Base-by-base conservation (phyloP, 257 asterid genomes). In the Cordia subcordata region DNA sequence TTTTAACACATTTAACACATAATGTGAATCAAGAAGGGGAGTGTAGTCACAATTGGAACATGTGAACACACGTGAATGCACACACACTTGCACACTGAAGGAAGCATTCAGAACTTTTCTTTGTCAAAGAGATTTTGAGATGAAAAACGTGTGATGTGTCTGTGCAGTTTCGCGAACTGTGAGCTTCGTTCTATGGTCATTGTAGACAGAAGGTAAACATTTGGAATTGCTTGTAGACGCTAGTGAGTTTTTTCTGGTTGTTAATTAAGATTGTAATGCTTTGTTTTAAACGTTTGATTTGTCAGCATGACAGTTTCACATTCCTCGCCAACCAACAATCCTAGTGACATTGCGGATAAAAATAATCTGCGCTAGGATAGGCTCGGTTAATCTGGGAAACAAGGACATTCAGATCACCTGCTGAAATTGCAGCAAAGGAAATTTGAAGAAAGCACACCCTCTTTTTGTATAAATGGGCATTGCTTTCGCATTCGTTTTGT, bases 161-260 rank as follows among this genome's bases (percentile, higher is more conserved):
- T 16, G 44, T 79, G 83, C 82, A 90, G 97, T 54, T 90, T 85
- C 40, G 88, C 88, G 0, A 90, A 87, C 72, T 90, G 96, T 56
- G 97, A 90, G 82, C 95, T 90, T 62, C 97, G 94, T 35, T 90
- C 97, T 13, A 85, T 90, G 94, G 81, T 82, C 65, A 78, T 87
- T 59, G 66, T 76, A 55, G 93, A 90, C 75, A 82, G 65, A 74
- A 77, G 96, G 96, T 87, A 77, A 72, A 53, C 18, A 51, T 52
- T 44, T 12, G 46, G 17, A 61, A 10, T 64, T 60, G 33, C 53
- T 52, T 60, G 10, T 61, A 5, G 19, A 22, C 49, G 49, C 44
- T 16, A 46, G 12, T 8, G 8, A 21, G 53, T 21, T 66, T 40
- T 4, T 55, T 4, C 1, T 20, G 14, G 1, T 21, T 42, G 1